Evolutionary conservation across 2,329 filamentous ascomycete species (phyloP), one percentile per base, ranked within the genome.

Genomic region (Fusarium denticulatum): DNA sequence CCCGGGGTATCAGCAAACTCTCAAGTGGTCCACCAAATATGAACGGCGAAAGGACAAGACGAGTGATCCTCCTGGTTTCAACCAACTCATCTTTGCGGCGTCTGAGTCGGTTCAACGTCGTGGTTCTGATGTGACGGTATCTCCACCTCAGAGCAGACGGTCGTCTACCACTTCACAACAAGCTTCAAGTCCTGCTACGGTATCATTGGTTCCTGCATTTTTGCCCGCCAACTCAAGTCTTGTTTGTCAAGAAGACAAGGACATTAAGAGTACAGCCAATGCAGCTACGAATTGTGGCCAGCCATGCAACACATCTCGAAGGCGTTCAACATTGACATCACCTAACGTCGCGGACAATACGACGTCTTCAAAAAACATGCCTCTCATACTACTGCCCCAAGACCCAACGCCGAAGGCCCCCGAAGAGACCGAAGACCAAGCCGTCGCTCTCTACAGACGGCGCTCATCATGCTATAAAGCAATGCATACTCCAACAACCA

Each of bases 1-100:
- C 13, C 69, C 69, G 12, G 69, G 69, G 15, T 72, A 72, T 16
- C 69, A 72, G 47, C 69, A 72, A 22, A 65, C 59, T 18, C 64
- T 72, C 36, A 72, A 72, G n/a, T 72, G 70, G 64, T 72, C 70
- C 15, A 72, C 70, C 26, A 72, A 72, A 11, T 64, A 72, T 39
- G 70, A 72, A 20, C 69, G 64, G 3, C 50, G 70, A 11, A 57
- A 49, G 14, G 49, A 64, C 30, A 69, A 47, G 16, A 28, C 42
- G 7, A 53, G 28, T 18, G 58, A 66, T 12, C 70, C 70, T 8
- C 70, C 70, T 15, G 65, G 42, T 26, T 64, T 72, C 20, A 46
- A 72, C 8, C 55, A 72, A 30, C 60, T 72, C 45, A 65, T 72
- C 16, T 58, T 43, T 37, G 70, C 69, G 10, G 70, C 70, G 2